Conservation (phyloP, 352 stramenopile species). For the Globisporangium yorkense region DNA sequence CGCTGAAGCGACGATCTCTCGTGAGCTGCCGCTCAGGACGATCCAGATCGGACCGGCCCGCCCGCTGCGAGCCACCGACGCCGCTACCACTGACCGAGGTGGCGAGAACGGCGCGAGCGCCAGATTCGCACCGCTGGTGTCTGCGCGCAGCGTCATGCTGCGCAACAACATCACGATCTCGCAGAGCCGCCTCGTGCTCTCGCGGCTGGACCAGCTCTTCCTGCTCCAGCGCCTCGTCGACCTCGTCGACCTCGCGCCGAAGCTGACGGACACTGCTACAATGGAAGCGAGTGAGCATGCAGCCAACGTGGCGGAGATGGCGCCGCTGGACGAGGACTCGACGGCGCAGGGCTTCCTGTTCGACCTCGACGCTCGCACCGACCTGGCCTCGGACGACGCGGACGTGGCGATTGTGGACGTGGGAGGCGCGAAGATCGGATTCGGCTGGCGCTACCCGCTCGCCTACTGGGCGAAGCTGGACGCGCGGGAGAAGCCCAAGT, state of each 20-base stretch:
- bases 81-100: too few relatives aligned
- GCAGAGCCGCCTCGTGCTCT: constrained; percentile 12
- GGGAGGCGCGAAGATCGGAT: constrained; percentile 5
- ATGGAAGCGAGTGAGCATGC: neutral
- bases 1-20: too few relatives aligned
- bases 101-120: neutral
- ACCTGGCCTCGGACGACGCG: neutral
- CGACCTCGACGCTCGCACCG: neutral
- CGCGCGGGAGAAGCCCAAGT: neutral
- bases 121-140: neutral
- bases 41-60: neutral
- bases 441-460: constrained; percentile 16
- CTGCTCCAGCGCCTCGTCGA: constrained; percentile 8
- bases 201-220: constrained; percentile 8
- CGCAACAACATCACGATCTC: constrained; percentile 14
- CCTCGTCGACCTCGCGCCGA: constrained; percentile 9
- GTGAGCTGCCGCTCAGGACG: neutral
- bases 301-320: neutral
- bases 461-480: constrained; percentile 10
- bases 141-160: constrained; percentile 4
- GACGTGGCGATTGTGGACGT: constrained; percentile 1
- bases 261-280: neutral
- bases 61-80: neutral
- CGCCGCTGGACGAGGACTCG: neutral
- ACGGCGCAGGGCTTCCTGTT: constrained; percentile 6